Evolutionary conservation across 345 rosid species (phyloP).

Genomic region (Rhizophora apiculata): DNA sequence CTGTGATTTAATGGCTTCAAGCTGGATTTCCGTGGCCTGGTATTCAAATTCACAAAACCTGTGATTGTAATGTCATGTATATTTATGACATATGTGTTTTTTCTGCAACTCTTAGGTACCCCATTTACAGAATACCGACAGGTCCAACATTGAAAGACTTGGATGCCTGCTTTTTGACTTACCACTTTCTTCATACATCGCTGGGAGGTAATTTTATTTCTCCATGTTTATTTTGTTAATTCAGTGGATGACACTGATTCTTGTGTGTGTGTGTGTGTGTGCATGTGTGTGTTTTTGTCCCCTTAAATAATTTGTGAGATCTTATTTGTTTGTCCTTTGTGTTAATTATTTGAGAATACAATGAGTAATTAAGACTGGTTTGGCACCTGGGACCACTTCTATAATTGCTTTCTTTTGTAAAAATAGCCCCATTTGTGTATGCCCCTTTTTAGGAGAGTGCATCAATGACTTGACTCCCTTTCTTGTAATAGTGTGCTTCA

Average conservation of each 20-base stretch:
- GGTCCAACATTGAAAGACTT: conserved; percentile 31
- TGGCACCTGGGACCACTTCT: no score
- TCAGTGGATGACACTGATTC: background rate
- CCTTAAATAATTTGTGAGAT: background rate
- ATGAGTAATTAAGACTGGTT: no score
- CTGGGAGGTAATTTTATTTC: conserved; percentile 19
- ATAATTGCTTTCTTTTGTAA: background rate
- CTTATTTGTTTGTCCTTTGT: background rate
- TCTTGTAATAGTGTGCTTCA: no score
- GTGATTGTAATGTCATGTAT: background rate
- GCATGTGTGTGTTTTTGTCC: background rate
- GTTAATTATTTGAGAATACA: background rate
- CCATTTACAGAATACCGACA: conserved; percentile 31
- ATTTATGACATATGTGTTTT: conserved; percentile 3
- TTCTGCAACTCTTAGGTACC: conserved; percentile 27
- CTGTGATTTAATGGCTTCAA: conserved; percentile 23
- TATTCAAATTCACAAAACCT: conserved; percentile 6
- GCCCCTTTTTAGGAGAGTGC: no score
- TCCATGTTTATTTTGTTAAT: background rate
- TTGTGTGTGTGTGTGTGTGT: background rate
- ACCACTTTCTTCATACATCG: conserved; percentile 23
- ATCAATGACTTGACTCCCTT: no score
- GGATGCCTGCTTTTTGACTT: conserved; percentile 33
- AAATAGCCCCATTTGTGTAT: background rate
- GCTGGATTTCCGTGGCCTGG: conserved; percentile 38